Conservation (phyloP, 225 moss, liverwort and hornwort species). For the Sphagnum tenellum region DNA sequence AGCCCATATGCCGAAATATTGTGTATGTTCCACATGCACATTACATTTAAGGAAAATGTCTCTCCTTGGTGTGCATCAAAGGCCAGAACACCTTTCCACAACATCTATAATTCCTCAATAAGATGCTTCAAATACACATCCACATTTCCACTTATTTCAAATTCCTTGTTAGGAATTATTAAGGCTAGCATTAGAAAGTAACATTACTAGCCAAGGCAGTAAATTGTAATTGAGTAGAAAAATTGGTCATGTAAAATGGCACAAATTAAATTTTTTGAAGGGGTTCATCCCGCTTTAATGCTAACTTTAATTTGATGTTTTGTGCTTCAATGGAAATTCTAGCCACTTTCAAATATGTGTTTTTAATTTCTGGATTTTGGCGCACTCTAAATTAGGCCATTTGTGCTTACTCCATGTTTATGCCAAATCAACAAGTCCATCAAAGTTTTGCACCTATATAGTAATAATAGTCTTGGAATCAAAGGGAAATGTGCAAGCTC, state of each 20-base stretch:
- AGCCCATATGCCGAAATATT: background rate
- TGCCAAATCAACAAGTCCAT: background rate
- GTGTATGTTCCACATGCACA: conserved; percentile 5
- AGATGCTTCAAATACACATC: conserved; percentile 9
- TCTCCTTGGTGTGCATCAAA: background rate
- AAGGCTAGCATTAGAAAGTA: background rate
- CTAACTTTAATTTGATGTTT: background rate
- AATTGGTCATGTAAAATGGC: background rate
- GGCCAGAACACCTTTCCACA: background rate
- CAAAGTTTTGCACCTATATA: background rate
- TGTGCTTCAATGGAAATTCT: background rate
- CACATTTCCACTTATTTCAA: conserved; percentile 1
- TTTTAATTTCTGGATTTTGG: background rate
- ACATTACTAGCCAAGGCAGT: conserved; percentile 1
- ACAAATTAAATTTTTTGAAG: background rate
- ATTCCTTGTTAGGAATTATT: background rate
- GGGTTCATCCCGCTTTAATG: conserved; percentile 3
- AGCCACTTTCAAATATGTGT: background rate
- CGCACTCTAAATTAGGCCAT: background rate
- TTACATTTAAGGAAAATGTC: background rate
- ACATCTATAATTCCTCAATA: conserved; percentile 1
- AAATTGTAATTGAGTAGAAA: background rate
- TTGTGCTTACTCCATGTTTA: no score
- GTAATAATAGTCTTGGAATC: background rate
- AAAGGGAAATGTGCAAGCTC: background rate